phyloP scores from a whole-genome alignment of 2,329 filamentous ascomycete genomes.

The Thelonectria blattea region DNA sequence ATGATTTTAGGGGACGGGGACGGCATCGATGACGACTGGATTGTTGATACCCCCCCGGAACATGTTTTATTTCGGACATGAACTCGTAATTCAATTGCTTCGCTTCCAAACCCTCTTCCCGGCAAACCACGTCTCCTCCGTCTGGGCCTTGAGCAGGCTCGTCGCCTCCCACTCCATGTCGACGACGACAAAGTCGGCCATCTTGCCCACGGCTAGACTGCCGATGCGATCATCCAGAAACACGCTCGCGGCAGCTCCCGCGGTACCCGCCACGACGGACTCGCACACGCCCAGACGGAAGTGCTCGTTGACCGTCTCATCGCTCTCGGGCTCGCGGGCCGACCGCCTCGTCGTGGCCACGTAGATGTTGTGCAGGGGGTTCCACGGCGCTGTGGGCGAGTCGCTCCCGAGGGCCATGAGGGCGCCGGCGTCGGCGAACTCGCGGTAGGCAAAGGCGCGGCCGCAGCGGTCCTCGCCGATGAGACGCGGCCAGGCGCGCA shows the following conservation, averaged over 20 bases:
- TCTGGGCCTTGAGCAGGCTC: constrained; percentile 51
- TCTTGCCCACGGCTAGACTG: constrained; percentile 55
- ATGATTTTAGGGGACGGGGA: too few relatives aligned
- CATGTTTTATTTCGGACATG: too few relatives aligned
- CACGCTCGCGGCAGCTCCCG: constrained; percentile 59
- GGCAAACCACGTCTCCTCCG: constrained; percentile 60
- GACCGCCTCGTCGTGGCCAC: constrained; percentile 61
- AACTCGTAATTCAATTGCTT: too few relatives aligned
- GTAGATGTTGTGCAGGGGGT: constrained; percentile 60
- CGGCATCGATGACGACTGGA: too few relatives aligned
- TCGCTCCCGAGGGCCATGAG: constrained; percentile 62
- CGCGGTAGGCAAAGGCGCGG: constrained; percentile 66
- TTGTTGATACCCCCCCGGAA: too few relatives aligned
- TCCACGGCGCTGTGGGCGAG: constrained; percentile 61
- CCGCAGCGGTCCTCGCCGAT: constrained; percentile 57
- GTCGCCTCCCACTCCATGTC: constrained; percentile 56
- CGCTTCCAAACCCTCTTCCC: constrained; percentile 49
- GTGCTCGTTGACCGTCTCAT: constrained; percentile 54
- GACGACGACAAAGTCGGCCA: constrained; percentile 59
- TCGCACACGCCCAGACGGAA: constrained; percentile 58
- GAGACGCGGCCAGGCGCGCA: constrained; percentile 64
- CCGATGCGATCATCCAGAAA: constrained; percentile 58
- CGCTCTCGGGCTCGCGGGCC: constrained; percentile 52
- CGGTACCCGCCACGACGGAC: constrained; percentile 57
- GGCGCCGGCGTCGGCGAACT: constrained; percentile 61